Evolutionary conservation across 1,139 yeast species (phyloP), one percentile per base, ranked within the genome.

Genomic region (Arxiozyma bovina): DNA sequence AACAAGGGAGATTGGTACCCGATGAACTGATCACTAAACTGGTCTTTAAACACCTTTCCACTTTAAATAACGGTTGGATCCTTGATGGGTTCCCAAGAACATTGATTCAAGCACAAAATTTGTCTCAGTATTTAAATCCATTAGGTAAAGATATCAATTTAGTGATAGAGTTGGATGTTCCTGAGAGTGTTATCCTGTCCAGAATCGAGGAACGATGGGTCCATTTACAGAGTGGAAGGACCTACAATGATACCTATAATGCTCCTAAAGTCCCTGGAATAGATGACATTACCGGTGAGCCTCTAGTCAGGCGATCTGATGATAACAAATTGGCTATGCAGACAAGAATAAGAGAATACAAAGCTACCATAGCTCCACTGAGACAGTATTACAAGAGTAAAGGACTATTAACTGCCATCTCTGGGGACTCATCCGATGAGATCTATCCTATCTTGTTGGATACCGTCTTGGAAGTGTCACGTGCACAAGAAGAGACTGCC

Each of bases 31-130:
- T 91, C 79, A 83, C 84, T 1, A 70, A 70, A 2, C 69, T 90
- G 44, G 78, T 90, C 1, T 74, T 78, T 3, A 11, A 25, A 61
- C 70, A 27, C 84, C 85, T 57, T 69, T 88, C 56, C 54, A 61
- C 18, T 57, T 62, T 70, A 0, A 56, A 69, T 4, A 62, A 82
- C 1, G 74, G 82, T 15, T 90, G 96, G 90, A 73, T 91, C 38
- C 74, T 91, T 53, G 98, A 91, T 67, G 98, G 98, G 50, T 91
- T 90, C 66, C 98, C 98, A 2, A 74, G 98, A 57, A 91, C 94
- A 0, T 68, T 74, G 25, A 72, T 71, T 3, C 98, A 91, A 70
- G 97, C 96, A 0, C 64, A 70, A 40, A 76, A 76, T 7, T 73
- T 91, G 48, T 81, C 82, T 55, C 59, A 65, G 21, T 76, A 77